phyloP scores from a whole-genome alignment of 495 filamentous ascomycete genomes.

The Penicillium soppii region DNA sequence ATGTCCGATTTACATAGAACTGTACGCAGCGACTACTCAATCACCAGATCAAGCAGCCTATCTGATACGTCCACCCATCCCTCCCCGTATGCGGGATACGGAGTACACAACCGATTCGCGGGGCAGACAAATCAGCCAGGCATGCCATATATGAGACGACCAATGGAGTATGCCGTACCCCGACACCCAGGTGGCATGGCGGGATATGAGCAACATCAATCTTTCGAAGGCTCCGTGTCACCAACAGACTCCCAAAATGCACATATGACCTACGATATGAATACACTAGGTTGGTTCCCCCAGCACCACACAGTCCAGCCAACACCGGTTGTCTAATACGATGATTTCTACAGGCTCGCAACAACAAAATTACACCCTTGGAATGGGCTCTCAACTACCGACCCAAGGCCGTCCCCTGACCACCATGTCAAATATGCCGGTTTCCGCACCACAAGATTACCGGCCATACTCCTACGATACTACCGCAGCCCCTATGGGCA shows the following conservation, averaged over 20 bases:
- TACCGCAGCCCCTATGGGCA: conserved; percentile 30
- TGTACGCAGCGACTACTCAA: conserved; percentile 34
- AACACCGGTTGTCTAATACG: conserved; percentile 16
- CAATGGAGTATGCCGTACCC: conserved; percentile 35
- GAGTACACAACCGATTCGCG: conserved; percentile 32
- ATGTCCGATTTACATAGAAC: conserved; percentile 35
- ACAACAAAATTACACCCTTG: conserved; percentile 34
- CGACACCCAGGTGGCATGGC: conserved; percentile 31
- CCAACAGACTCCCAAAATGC: conserved; percentile 30
- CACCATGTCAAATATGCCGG: conserved; percentile 30
- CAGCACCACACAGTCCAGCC: background rate
- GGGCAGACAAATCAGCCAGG: conserved; percentile 29
- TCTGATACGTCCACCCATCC: conserved; percentile 35
- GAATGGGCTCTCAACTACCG: conserved; percentile 34
- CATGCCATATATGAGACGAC: conserved; percentile 35
- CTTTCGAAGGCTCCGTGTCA: conserved; percentile 41
- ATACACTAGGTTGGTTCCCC: conserved; percentile 20
- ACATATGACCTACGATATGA: conserved; percentile 28
- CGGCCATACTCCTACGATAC: conserved; percentile 36
- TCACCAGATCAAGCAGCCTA: conserved; percentile 43
- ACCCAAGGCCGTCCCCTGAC: conserved; percentile 30
- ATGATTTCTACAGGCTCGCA: conserved; percentile 24
- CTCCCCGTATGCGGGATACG: conserved; percentile 32
- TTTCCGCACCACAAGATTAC: conserved; percentile 36
- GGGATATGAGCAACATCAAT: conserved; percentile 34